phyloP scores from a whole-genome alignment of 371 early-diverging fungal species.

The Mucor circinelloides region DNA sequence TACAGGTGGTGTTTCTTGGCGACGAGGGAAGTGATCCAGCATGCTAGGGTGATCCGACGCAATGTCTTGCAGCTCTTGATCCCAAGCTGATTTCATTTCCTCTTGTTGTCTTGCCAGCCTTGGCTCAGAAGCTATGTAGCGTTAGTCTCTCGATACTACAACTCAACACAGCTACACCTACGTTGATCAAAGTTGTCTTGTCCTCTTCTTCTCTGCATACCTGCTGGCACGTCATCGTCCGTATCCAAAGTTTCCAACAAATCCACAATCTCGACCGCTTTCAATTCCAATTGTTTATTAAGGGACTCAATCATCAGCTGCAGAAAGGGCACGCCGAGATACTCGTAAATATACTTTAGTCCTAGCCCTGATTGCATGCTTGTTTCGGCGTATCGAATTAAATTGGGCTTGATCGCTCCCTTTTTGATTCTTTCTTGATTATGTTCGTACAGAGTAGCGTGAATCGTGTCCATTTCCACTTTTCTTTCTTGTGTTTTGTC shows the following conservation, averaged over 20 bases:
- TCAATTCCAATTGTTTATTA: constrained; percentile 57
- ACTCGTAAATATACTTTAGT: constrained; percentile 62
- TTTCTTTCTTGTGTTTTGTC: constrained; percentile 46
- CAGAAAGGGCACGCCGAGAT: constrained; percentile 65
- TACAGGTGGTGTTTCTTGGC: constrained; percentile 42
- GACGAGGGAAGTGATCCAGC: constrained; percentile 6
- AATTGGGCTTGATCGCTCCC: constrained; percentile 54
- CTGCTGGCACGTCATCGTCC: constrained; percentile 41
- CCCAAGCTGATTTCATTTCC: constrained; percentile 44
- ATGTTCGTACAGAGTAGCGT: constrained; percentile 45
- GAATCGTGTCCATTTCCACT: constrained; percentile 38
- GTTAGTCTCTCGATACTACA: not conserved
- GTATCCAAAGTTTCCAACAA: constrained; percentile 36
- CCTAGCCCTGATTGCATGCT: constrained; percentile 68
- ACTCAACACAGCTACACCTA: constrained; percentile 7
- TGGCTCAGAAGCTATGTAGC: constrained; percentile 33
- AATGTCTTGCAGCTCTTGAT: constrained; percentile 38
- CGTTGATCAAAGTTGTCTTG: constrained; percentile 53
- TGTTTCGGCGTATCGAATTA: constrained; percentile 62
- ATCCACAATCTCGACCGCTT: constrained; percentile 39
- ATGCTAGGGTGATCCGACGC: constrained; percentile 29
- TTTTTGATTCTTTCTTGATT: constrained; percentile 47
- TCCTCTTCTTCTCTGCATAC: constrained; percentile 39
- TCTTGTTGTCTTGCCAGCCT: constrained; percentile 39
- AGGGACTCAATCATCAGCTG: constrained; percentile 63